These are phyloP conservation scores for Hansenula anomala DNA, from an alignment of 1,139 yeast genomes.

Conservation along the genomic window DNA sequence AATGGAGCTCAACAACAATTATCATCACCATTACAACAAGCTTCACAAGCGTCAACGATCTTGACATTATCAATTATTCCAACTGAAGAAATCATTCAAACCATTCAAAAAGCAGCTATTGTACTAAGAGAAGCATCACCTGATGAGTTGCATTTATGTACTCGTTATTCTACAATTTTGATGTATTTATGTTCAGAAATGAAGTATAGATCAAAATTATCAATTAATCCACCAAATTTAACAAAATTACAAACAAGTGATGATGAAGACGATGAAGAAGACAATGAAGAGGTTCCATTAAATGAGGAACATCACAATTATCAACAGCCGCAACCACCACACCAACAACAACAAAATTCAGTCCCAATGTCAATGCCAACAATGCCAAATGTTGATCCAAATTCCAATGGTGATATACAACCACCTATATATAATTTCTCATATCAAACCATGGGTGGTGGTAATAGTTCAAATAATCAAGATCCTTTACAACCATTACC, in stretches of 20 bases:
- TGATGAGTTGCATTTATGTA: conserved; percentile 80
- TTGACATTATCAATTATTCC: conserved; percentile 61
- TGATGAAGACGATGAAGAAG: conserved; percentile 13
- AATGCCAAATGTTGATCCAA: no score
- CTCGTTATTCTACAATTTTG: conserved; percentile 75
- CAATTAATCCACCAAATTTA: conserved; percentile 19
- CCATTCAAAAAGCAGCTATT: conserved; percentile 69
- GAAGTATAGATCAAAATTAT: conserved; percentile 33
- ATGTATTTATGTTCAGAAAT: conserved; percentile 76
- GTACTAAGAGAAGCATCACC: conserved; percentile 82
- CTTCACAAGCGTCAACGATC: conserved; percentile 38
- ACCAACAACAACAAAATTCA: neutral
- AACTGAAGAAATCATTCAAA: conserved; percentile 61
- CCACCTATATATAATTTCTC: conserved; percentile 5
- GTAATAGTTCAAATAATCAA: neutral
- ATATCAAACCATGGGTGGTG: conserved; percentile 16
- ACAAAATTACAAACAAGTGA: conserved; percentile 16
- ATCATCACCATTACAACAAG: conserved; percentile 26
- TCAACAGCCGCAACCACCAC: neutral
- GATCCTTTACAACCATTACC: conserved; percentile 25
- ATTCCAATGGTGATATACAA: no score
- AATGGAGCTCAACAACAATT: conserved; percentile 32
- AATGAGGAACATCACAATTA: conserved; percentile 3
- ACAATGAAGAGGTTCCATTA: neutral
- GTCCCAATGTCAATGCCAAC: neutral